These are phyloP conservation scores for Xylaria sp. DNA, from an alignment of 2,329 filamentous ascomycete genomes.

Conservation along the genomic window DNA sequence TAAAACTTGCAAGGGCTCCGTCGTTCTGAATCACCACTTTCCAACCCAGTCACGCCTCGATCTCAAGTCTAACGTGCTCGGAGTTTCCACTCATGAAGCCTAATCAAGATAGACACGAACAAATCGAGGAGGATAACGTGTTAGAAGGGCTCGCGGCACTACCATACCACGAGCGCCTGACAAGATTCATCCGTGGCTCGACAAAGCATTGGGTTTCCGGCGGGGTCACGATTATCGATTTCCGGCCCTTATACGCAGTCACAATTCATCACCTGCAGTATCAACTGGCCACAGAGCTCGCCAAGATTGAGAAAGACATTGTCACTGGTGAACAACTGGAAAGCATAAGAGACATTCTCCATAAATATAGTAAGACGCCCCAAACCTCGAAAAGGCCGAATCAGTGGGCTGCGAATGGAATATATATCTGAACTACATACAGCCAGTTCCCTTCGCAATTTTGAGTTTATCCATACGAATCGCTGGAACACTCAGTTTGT, in stretches of 20 bases:
- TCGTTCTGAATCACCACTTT: not conserved
- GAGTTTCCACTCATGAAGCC: slow-evolving; percentile 23
- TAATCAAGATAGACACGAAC: slow-evolving; percentile 5
- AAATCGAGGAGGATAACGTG: slow-evolving; percentile 12
- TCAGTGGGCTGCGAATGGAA: not conserved
- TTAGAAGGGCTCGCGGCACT: slow-evolving; percentile 27
- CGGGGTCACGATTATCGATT: slow-evolving; percentile 29
- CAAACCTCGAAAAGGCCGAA: not conserved
- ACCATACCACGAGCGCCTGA: slow-evolving; percentile 30
- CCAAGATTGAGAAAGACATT: slow-evolving; percentile 12
- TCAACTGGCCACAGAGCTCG: slow-evolving; percentile 19
- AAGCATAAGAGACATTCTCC: slow-evolving; percentile 19
- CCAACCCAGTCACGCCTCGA: not conserved
- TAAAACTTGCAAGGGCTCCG: not conserved
- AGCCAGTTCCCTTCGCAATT: slow-evolving; percentile 28
- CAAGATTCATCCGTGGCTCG: slow-evolving; percentile 32
- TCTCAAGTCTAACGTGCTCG: not conserved
- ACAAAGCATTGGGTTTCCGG: slow-evolving; percentile 27
- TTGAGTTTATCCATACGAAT: slow-evolving; percentile 34
- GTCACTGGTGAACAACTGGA: slow-evolving; percentile 27
- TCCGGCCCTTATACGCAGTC: slow-evolving; percentile 30
- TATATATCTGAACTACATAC: slow-evolving; percentile 4
- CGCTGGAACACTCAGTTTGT: slow-evolving; percentile 33
- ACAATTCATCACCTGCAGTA: slow-evolving; percentile 32
- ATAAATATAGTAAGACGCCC: slow-evolving; percentile 20